phyloP scores from a whole-genome alignment of 768 basidiomycete genomes.

The Phylloporus scabripes region DNA sequence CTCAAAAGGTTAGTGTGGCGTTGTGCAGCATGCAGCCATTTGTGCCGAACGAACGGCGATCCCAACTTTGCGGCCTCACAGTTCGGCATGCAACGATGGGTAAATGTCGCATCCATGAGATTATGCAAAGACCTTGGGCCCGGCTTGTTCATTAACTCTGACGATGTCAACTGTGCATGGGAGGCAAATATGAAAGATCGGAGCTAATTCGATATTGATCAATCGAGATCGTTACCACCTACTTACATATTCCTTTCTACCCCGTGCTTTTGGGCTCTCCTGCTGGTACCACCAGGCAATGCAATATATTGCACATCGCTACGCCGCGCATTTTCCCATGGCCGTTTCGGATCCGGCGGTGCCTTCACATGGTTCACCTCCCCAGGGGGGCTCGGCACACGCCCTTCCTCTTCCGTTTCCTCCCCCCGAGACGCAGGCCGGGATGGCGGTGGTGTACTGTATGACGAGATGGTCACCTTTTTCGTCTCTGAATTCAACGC shows the following conservation, averaged over 20 bases:
- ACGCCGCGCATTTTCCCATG: slow-evolving; percentile 41
- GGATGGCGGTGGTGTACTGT: slow-evolving; percentile 34
- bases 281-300: slow-evolving; percentile 7
- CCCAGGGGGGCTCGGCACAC: slow-evolving; percentile 36
- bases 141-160: neutral
- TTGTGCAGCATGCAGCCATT: neutral
- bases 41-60: neutral
- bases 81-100: too few relatives aligned
- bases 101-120: neutral
- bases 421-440: slow-evolving; percentile 34
- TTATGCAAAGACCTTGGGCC: neutral
- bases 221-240: neutral
- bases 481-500: slow-evolving; percentile 52
- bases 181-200: neutral
- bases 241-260: neutral
- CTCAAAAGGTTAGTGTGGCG: neutral
- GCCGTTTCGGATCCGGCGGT: slow-evolving; percentile 27
- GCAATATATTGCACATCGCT: slow-evolving; percentile 36
- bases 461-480: slow-evolving; percentile 50
- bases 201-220: neutral
- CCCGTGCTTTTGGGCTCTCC: slow-evolving; percentile 1
- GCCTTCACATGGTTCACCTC: slow-evolving; percentile 35
- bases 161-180: neutral
- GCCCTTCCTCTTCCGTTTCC: slow-evolving; percentile 31
- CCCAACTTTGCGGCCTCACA: neutral